A percentile compares a stretch with the other conserved stretches of the same genome.
These are phyloP conservation scores for Begonia fuchsioides DNA, from an alignment of 306 rosid species.

Conservation along the genomic window DNA sequence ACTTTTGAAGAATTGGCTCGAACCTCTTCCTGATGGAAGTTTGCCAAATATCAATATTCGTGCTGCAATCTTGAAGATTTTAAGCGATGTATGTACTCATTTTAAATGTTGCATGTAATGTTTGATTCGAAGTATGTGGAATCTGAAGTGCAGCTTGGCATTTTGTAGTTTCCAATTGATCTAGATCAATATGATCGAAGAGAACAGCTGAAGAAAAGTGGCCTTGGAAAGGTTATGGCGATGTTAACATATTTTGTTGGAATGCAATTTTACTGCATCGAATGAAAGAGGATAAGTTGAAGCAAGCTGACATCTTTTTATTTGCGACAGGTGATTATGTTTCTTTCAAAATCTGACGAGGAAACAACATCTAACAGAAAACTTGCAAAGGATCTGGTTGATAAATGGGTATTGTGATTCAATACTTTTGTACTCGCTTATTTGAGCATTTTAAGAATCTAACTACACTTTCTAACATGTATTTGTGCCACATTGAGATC, in stretches of 20 bases:
- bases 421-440: too few species aligned
- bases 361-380: constrained; percentile 75
- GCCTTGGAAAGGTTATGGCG: constrained; percentile 77
- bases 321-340: constrained; percentile 69
- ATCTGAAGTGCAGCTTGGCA: constrained; percentile 16
- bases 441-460: too few species aligned
- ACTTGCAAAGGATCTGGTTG: constrained; percentile 86
- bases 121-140: constrained; percentile 5
- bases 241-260: neutral
- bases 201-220: constrained; percentile 92
- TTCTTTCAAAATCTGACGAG: constrained; percentile 82
- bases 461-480: too few species aligned
- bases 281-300: constrained; percentile 3
- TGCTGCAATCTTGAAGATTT: constrained; percentile 64
- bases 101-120: constrained; percentile 4
- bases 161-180: constrained; percentile 73
- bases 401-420: constrained; percentile 60
- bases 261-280: neutral
- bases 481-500: too few species aligned
- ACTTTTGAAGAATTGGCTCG: constrained; percentile 81
- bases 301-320: constrained; percentile 2
- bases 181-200: constrained; percentile 84
- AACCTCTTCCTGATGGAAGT: constrained; percentile 95
- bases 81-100: constrained; percentile 55
- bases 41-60: constrained; percentile 79